Evolutionary conservation across 495 filamentous ascomycete species (phyloP).

Genomic region (Barbatosphaeria neglecta): DNA sequence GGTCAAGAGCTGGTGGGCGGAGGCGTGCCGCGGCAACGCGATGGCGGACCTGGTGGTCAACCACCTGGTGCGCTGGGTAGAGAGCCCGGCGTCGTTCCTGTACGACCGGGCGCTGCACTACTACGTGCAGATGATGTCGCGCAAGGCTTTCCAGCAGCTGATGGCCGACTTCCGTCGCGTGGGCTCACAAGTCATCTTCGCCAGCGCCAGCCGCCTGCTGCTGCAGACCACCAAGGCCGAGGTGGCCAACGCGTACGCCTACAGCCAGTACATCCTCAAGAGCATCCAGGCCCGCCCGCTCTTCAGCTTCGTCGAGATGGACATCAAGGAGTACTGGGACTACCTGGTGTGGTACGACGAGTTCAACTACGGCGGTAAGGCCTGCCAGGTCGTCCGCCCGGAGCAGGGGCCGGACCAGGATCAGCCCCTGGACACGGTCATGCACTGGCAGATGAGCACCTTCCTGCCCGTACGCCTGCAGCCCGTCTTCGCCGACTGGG

Average conservation of each 20-base stretch:
- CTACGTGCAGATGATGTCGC: slow-evolving; percentile 96
- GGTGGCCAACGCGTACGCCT: slow-evolving; percentile 93
- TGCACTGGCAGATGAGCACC: slow-evolving; percentile 94
- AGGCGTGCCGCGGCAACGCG: slow-evolving; percentile 78
- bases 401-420: slow-evolving; percentile 68
- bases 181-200: slow-evolving; percentile 86
- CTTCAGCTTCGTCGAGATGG: slow-evolving; percentile 94
- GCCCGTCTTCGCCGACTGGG: slow-evolving; percentile 78
- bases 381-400: slow-evolving; percentile 71
- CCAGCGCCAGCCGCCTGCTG: slow-evolving; percentile 75
- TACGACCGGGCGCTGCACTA: slow-evolving; percentile 95
- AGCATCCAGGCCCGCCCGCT: slow-evolving; percentile 88
- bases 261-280: slow-evolving; percentile 93
- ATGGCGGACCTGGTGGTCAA: slow-evolving; percentile 99
- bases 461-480: slow-evolving; percentile 78
- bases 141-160: slow-evolving; percentile 89
- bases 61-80: slow-evolving; percentile 94
- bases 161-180: slow-evolving; percentile 96
- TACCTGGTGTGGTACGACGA: slow-evolving; percentile 99
- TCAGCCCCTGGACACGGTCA: slow-evolving; percentile 82
- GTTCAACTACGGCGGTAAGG: slow-evolving; percentile 96
- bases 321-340: slow-evolving; percentile 99
- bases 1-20: slow-evolving; percentile 97
- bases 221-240: slow-evolving; percentile 95
- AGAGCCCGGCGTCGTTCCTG: slow-evolving; percentile 80